Evolutionary conservation across 495 filamentous ascomycete species (phyloP), one percentile per base, ranked within the genome.

Genomic region (Penicillium roqueforti): DNA sequence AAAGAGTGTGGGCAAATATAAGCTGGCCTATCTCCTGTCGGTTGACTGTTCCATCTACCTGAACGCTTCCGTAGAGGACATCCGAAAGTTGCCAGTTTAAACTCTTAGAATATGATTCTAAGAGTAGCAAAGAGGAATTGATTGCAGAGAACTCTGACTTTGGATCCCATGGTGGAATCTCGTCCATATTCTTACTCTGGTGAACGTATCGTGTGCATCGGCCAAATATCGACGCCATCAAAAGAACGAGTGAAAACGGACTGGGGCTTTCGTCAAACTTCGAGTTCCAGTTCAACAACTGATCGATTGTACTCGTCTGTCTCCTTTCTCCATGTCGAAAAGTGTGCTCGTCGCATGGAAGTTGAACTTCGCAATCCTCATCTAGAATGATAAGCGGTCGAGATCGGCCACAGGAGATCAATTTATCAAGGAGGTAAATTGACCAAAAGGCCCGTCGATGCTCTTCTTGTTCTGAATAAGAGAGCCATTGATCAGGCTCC

Each of bases 371-470:
- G 47, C 67, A 70, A 20, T 68, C 59, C 3, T 58, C 58, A 48
- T 72, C 66, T 0, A 56, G 36, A 19, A 72, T 60, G 1, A 59
- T 59, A 4, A 65, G 43, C 6, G 69, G 69, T 18, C 67, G 48
- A 1, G 50, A 60, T 29, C 58, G 56, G 4, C 67, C 67, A 40
- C 67, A 67, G 0, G 67, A 68, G 13, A 66, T 65, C 14, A 72
- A 36, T 29, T 63, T 65, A 25, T 72, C 67, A 6, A 68, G 40
- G 0, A 71, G 47, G 38, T 68, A 71, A 18, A 56, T 51, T 0
- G 68, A 69, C 67, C 68, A 71, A 37, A 71, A 71, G 0, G 58
- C 55, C 20, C 66, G 56, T 8, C 68, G 59, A 18, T 56, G 57
- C 37, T 68, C 65, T 50, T 71, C 68, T 39, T 69, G 68, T n/a